A percentile compares a stretch with the other conserved stretches of the same genome.
phyloP scores from a whole-genome alignment of 2,329 filamentous ascomycete genomes.

The Capronia epimyces region DNA sequence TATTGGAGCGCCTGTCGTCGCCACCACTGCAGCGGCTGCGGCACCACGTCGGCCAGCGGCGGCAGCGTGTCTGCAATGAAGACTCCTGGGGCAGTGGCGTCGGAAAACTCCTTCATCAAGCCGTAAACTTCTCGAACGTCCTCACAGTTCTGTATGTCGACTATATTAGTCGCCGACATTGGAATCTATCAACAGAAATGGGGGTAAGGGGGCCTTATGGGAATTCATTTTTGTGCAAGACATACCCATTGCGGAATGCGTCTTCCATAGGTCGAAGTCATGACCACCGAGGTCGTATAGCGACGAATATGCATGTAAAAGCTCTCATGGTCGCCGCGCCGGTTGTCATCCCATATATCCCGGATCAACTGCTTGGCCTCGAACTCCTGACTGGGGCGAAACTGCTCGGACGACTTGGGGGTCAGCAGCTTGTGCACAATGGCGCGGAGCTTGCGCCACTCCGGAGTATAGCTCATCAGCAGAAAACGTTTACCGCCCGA shows the following conservation, averaged over 20 bases:
- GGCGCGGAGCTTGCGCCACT: slow-evolving; percentile 39
- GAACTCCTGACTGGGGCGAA: slow-evolving; percentile 43
- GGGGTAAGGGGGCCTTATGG: too few relatives aligned
- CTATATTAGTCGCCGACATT: too few relatives aligned
- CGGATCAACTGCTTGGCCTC: slow-evolving; percentile 43
- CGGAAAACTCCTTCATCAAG: slow-evolving; percentile 10
- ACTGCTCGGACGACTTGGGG: slow-evolving; percentile 35
- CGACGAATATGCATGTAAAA: slow-evolving; percentile 15
- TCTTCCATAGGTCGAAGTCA: slow-evolving; percentile 16
- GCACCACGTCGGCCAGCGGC: slow-evolving; percentile 14
- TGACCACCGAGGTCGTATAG: slow-evolving; percentile 14
- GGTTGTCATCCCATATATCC: slow-evolving; percentile 32
- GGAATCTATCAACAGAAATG: neutral
- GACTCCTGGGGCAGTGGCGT: slow-evolving; percentile 7
- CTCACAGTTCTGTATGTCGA: slow-evolving; percentile 14
- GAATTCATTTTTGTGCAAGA: too few relatives aligned
- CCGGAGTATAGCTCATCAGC: slow-evolving; percentile 39
- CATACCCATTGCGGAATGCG: neutral
- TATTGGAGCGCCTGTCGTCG: slow-evolving; percentile 2
- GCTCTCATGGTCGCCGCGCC: neutral
- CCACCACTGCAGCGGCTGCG: slow-evolving; percentile 15
- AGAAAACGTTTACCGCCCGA: slow-evolving; percentile 39
- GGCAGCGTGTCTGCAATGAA: slow-evolving; percentile 18
- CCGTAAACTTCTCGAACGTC: slow-evolving; percentile 12
- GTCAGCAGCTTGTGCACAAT: slow-evolving; percentile 40